A percentile compares a stretch with the other conserved stretches of the same genome.
Conservation (phyloP, 495 filamentous ascomycete genomes). For the Friedmanniomyces endolithicus region DNA sequence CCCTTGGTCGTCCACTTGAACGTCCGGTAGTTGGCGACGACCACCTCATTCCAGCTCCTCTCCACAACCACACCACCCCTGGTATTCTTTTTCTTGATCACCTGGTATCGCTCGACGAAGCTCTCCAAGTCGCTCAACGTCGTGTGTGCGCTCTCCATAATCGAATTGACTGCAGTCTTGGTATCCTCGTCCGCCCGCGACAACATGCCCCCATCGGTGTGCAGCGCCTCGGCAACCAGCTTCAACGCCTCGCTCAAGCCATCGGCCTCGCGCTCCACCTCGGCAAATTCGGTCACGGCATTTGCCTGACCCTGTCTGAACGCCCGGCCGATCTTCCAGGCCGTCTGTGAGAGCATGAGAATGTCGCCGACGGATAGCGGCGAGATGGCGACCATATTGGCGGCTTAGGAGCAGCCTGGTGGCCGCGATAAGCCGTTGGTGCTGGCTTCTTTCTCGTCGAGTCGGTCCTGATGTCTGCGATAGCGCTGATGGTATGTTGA, state of each 20-base stretch:
- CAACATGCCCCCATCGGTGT: slow-evolving; percentile 28
- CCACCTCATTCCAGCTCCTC: slow-evolving; percentile 28
- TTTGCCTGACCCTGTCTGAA: slow-evolving; percentile 31
- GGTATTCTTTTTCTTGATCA: slow-evolving; percentile 26
- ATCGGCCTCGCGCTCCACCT: slow-evolving; percentile 32
- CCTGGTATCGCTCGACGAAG: slow-evolving; percentile 31
- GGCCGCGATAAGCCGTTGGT: background rate
- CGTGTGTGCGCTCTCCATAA: slow-evolving; percentile 24
- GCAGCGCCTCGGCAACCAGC: slow-evolving; percentile 29
- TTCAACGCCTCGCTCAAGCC: slow-evolving; percentile 30
- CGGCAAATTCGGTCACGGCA: slow-evolving; percentile 31
- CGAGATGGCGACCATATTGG: slow-evolving; percentile 8
- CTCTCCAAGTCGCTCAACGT: slow-evolving; percentile 31
- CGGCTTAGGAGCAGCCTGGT: background rate
- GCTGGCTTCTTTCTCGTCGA: background rate
- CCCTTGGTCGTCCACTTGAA: slow-evolving; percentile 33
- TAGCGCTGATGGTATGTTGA: too few species aligned
- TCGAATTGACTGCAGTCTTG: slow-evolving; percentile 24
- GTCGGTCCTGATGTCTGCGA: background rate
- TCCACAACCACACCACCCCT: slow-evolving; percentile 25
- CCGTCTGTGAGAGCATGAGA: slow-evolving; percentile 32
- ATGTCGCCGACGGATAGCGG: slow-evolving; percentile 32
- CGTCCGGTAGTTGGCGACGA: slow-evolving; percentile 27
- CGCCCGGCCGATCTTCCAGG: slow-evolving; percentile 33
- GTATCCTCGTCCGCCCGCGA: slow-evolving; percentile 24